Evolutionary conservation across 805 yeast species (phyloP), one percentile per base, ranked within the genome.

Genomic region (Candida succiphila): DNA sequence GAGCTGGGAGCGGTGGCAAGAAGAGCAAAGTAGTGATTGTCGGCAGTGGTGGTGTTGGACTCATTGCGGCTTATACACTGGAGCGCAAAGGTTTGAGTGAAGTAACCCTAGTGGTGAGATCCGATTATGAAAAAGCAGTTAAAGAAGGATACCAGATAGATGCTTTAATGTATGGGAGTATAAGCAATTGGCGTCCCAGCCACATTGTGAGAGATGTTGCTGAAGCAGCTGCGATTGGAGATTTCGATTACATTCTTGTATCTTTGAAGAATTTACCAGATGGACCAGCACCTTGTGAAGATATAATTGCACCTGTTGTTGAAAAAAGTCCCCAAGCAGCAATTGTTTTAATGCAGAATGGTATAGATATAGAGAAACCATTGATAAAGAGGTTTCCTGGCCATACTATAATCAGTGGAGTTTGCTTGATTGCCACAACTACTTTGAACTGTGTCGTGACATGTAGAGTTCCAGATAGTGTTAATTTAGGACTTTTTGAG

Each of bases 1-100:
- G n/a, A n/a, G n/a, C n/a, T n/a, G n/a, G n/a, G n/a, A n/a, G n/a
- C n/a, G n/a, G n/a, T n/a, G n/a, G n/a, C n/a, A n/a, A n/a, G n/a
- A n/a, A n/a, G n/a, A n/a, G n/a, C n/a, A 52, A 60, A 36, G 75
- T 77, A 5, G 58, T 83, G n/a, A 60, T 83, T 9, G 67, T 84
- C 22, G 95, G 95, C 4, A 69, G 84, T 4, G 95, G 94, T 5
- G 94, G 94, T 15, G 83, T 85, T 3, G 95, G 95, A 17, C 63
- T 82, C 5, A 72, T 84, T n/a, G 76, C 79, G 2, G 84, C 92
- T 0, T 64, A 75, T 34, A 71, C 83, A 0, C 60, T 84, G 20
- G 64, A 61, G 39, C 48, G 54, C 35, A 60, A 65, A 27, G 67
- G 64, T 0, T 46, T 58, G 21, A 62, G 72, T 15, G 60, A 61